phyloP scores from a whole-genome alignment of 1,284 basidiomycete genomes.

The Pyrrhoderma lamaoense region DNA sequence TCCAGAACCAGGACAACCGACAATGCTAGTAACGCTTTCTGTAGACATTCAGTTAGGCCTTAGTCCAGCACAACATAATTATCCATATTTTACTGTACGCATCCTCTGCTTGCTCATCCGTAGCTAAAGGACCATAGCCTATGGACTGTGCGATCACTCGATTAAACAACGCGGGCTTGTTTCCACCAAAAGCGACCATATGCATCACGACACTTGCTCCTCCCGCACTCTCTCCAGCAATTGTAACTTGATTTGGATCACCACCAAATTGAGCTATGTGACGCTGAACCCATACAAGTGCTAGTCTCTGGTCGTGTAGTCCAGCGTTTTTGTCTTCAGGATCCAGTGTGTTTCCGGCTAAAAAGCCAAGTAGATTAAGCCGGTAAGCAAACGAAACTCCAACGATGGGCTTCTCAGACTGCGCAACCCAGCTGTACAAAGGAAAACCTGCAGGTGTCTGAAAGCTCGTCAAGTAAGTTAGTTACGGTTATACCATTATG shows the following conservation, averaged over 20 bases:
- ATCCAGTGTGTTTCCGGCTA: constrained; percentile 32
- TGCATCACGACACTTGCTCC: constrained; percentile 39
- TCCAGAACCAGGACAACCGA: constrained; percentile 30
- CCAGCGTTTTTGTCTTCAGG: constrained; percentile 35
- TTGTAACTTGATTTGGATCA: constrained; percentile 34
- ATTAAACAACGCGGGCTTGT: constrained; percentile 32
- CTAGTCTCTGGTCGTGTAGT: constrained; percentile 40
- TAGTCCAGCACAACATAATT: background rate
- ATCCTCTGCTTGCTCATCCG: constrained; percentile 26
- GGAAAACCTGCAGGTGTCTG: constrained; percentile 41
- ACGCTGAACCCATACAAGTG: constrained; percentile 39
- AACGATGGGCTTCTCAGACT: constrained; percentile 42
- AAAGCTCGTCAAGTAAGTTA: background rate
- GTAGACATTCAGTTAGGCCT: background rate
- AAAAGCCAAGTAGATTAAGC: constrained; percentile 48
- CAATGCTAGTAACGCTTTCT: constrained; percentile 29
- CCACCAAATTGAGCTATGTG: constrained; percentile 39
- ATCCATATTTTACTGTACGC: constrained; percentile 27
- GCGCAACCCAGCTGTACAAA: constrained; percentile 45
- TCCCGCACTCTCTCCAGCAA: constrained; percentile 40
- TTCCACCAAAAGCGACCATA: constrained; percentile 35
- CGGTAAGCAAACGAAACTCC: constrained; percentile 50
- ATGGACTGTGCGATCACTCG: constrained; percentile 37
- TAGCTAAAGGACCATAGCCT: constrained; percentile 34
- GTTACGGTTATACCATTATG: background rate